Conservation (phyloP, 306 rosid species). For the Corylus americana region DNA sequence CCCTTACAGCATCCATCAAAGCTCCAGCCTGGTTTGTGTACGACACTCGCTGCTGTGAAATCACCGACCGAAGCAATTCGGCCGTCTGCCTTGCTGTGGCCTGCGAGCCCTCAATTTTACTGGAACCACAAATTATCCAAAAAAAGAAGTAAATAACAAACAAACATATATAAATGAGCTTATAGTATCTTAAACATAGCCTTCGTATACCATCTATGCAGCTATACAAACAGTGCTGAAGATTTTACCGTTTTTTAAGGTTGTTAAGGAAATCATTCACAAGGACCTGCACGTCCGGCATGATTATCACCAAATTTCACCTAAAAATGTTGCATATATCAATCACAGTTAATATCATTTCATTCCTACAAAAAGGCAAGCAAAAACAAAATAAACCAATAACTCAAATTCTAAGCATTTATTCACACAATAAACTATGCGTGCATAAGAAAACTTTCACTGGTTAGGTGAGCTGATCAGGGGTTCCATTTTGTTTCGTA, state of each 20-base stretch:
- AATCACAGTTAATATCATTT: neutral
- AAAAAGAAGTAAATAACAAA: neutral
- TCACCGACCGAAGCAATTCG: constrained; percentile 77
- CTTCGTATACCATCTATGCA: constrained; percentile 20
- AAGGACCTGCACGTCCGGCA: constrained; percentile 86
- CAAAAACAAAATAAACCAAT: neutral
- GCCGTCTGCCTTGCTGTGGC: constrained; percentile 86
- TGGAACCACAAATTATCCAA: constrained; percentile 30
- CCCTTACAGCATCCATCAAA: constrained; percentile 77
- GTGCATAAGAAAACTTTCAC: neutral
- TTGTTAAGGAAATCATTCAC: constrained; percentile 73
- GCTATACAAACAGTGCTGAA: constrained; percentile 4
- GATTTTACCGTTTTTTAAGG: constrained; percentile 72
- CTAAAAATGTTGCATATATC: constrained; percentile 22
- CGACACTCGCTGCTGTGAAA: constrained; percentile 83
- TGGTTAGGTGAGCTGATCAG: neutral
- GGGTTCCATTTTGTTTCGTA: neutral
- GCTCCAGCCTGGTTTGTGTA: constrained; percentile 80
- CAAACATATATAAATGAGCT: neutral
- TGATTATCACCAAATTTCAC: constrained; percentile 42
- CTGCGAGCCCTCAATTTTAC: constrained; percentile 95
- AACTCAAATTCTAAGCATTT: neutral
- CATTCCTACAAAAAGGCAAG: neutral
- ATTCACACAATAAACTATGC: neutral
- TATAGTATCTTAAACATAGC: neutral